These are phyloP conservation scores for Sugiyamaella grinbergsii DNA, from an alignment of 1,139 yeast genomes.

Conservation along the genomic window DNA sequence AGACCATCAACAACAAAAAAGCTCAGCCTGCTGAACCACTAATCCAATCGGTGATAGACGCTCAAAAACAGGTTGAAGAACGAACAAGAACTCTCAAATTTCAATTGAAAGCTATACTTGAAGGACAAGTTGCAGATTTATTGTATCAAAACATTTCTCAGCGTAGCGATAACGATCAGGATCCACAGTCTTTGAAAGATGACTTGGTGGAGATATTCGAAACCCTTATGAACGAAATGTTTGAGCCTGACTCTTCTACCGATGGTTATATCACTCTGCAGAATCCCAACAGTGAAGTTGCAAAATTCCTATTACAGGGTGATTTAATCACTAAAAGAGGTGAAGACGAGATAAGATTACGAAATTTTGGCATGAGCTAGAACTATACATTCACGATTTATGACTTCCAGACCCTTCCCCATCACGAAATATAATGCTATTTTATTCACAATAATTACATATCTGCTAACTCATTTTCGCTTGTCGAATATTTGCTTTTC, in stretches of 20 bases:
- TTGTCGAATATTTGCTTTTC: conserved; percentile 12
- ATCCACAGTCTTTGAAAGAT: conserved; percentile 10
- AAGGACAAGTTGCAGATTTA: conserved; percentile 23
- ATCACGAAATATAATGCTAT: no score
- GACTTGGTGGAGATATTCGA: conserved; percentile 25
- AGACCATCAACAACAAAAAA: conserved; percentile 10
- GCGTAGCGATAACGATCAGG: neutral
- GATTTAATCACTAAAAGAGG: conserved; percentile 28
- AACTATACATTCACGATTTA: no score
- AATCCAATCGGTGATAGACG: conserved; percentile 15
- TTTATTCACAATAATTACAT: conserved; percentile 4
- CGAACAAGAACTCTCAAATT: conserved; percentile 15
- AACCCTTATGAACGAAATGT: conserved; percentile 30
- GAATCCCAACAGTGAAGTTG: conserved; percentile 24
- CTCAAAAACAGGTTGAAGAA: conserved; percentile 11
- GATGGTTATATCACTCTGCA: conserved; percentile 27
- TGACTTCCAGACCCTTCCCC: neutral
- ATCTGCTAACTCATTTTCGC: neutral
- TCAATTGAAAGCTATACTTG: conserved; percentile 25
- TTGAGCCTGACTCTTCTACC: conserved; percentile 21
- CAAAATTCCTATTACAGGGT: conserved; percentile 30
- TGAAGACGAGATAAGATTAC: conserved; percentile 27
- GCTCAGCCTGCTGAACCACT: conserved; percentile 21
- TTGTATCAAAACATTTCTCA: conserved; percentile 12
- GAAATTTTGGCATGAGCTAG: conserved; percentile 29